These are phyloP conservation scores for Microcos paniculata DNA, from an alignment of 345 rosid species.

Conservation along the genomic window DNA sequence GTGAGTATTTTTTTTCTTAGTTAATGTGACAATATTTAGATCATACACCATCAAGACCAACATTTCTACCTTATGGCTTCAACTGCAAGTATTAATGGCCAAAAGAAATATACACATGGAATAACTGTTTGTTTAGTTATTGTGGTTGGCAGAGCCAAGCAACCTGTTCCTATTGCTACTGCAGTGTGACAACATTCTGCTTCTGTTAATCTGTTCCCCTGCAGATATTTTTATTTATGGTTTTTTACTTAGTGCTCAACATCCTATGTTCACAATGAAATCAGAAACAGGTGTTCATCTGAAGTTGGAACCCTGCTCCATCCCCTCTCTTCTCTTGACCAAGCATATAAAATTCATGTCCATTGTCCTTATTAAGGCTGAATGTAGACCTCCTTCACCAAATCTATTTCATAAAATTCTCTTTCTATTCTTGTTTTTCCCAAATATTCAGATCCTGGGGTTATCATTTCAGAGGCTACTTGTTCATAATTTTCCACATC, in stretches of 20 bases:
- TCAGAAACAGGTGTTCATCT: background rate
- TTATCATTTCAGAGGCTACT: background rate
- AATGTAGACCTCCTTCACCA: background rate
- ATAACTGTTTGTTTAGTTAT: background rate
- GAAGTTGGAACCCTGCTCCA: background rate
- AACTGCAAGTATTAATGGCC: background rate
- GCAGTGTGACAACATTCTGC: background rate
- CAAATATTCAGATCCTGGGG: background rate
- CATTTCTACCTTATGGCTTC: background rate
- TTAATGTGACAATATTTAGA: background rate
- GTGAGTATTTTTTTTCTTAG: slow-evolving; percentile 2
- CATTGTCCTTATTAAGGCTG: background rate
- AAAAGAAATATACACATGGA: background rate
- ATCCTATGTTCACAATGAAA: background rate
- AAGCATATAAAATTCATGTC: background rate
- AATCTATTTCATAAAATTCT: background rate
- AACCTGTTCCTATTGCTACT: background rate
- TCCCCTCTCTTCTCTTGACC: background rate
- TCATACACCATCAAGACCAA: background rate
- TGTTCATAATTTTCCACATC: background rate
- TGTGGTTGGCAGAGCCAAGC: background rate
- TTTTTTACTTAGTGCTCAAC: background rate
- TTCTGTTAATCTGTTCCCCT: background rate
- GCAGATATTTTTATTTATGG: background rate
- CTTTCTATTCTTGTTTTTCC: background rate